Evolutionary conservation across 768 basidiomycete species (phyloP), one percentile per base, ranked within the genome.

Genomic region (Lactifluus subvellereus): DNA sequence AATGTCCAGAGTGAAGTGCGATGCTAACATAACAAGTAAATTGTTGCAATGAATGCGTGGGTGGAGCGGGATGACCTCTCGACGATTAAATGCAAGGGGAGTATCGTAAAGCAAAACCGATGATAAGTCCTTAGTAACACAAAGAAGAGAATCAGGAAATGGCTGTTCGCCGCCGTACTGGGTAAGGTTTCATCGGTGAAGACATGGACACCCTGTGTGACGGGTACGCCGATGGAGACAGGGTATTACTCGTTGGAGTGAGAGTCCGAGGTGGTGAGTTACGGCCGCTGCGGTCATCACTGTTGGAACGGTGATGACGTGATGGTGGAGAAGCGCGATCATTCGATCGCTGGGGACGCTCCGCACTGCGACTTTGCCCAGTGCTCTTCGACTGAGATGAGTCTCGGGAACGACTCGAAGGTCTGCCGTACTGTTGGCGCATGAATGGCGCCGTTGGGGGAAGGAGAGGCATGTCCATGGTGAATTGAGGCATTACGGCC

Each of bases 401-500:
- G 27, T 51, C 56, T 40, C 50, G 65, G n/a, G 56, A 66, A 55
- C 55, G 65, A 48, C 47, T 27, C 47, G 22, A 10, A 7, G 55
- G 42, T 38, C 59, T 52, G n/a, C 20, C 35, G 22, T 67, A 61
- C 14, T 61, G 64, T 16, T 68, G 66, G 18, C 59, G 54, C 68
- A 69, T 69, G 51, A 69, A 69, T 11, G 68, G 67, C 14, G 68
- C 65, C 0, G 67, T 30, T 9, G 68, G 68, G 30, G 68, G 68
- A 27, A 68, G 65, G 22, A 69, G 68, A 49, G 68, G 68, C 59
- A 64, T 64, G 40, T 69, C 64, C 68, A 63, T 56, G 47, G 55
- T 50, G 49, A 47, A 63, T 30, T 63, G 67, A 30, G 67, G 67
- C 48, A 67, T 57, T 1, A 67, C 38, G 4, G 67, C 65, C 47